Base-by-base conservation (phyloP, 2,329 filamentous ascomycete species). In the Cladosporium colombiae region DNA sequence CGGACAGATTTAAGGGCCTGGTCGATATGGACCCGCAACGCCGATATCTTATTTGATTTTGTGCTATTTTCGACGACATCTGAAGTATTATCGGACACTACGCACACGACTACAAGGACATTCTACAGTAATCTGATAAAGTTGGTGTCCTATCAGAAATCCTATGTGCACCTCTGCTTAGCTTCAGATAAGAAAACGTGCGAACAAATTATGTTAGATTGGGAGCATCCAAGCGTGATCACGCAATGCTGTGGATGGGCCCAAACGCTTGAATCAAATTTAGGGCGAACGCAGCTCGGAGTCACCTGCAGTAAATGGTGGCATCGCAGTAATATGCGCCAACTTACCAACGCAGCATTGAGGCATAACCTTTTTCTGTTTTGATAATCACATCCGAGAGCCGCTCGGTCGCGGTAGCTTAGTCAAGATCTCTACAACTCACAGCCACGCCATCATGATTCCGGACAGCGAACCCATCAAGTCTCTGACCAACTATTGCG, bases 401-500 rank as follows among this genome's bases (percentile, higher is more conserved):
- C 40, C 14, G 40, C 40, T 40, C n/a, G 40, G n/a, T 46, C n/a
- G 14, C n/a, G 2, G n/a, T 46, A n/a, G n/a, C 40, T 46, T 46
- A 16, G 40, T 46, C n/a, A 21, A 21, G n/a, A 46, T 21, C n/a
- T 46, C 40, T 46, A 46, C 40, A 23, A 46, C 10, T 46, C 3
- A 46, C 40, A 21, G n/a, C n/a, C 2, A 1, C 8, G n/a, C n/a
- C 8, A 46, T 21, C 40, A 46, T 46, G 40, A 8, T 2, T 44
- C 21, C 37, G 37, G 18, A 44, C 16, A 44, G 18, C 37, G 37
- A 44, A 18, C 37, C 18, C 6, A 52, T 18, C 49, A n/a, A 18
- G 11, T 35, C 7, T 11, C n/a, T 27, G 1, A 62, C 59, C 59
- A 62, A 62, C 59, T 62, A 52, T 44, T 62, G 59, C 31, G 40